Evolutionary conservation across 176 grass and related monocot species (phyloP), one percentile per base, ranked within the genome.

Genomic region (Aegilops tauschii): DNA sequence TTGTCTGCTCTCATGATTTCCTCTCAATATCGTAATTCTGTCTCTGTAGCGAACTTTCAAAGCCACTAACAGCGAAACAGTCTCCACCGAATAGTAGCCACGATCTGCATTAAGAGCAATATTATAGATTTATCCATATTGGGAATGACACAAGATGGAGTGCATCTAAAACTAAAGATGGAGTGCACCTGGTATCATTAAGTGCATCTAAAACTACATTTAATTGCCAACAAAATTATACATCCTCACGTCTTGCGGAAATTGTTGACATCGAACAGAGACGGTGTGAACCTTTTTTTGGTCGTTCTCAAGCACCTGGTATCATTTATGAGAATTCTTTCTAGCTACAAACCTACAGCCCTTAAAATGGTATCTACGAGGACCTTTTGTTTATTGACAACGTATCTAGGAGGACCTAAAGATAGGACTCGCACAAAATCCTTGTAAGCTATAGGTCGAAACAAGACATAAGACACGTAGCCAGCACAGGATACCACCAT

Each of bases 1-100:
- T 95, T 98, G 95, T 76, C 93, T 88, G 89, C 95, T 98, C 89
- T 95, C 95, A 87, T 95, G 95, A 88, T 98, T 98, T 73, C 95
- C 95, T 92, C 95, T 92, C 83, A 98, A 87, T 82, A 98, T 98
- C 77, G 95, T 98, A 90, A 98, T 98, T 92, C 95, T 91, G 77
- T 98, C 95, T 89, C 95, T 90, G 76, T 95, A 98, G 39, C 93
- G 93, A 40, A 98, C 95, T 89, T 98, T 98, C 93, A 98, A 88
- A 76, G 95, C 95, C 86, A 98, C 95, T 76, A 98, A 79, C 23
- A 95, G 86, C 0, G 95, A 93, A 82, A 98, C 93, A 7, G 95
- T 95, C 84, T 98, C 95, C 79, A 98, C 95, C 3, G 95, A 98
- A 84, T 98, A 98, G 79, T 98, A 98, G 21, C 95, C 95, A 63